Base-by-base conservation (phyloP, 306 rosid genomes). In the Castanopsis chinensis region DNA sequence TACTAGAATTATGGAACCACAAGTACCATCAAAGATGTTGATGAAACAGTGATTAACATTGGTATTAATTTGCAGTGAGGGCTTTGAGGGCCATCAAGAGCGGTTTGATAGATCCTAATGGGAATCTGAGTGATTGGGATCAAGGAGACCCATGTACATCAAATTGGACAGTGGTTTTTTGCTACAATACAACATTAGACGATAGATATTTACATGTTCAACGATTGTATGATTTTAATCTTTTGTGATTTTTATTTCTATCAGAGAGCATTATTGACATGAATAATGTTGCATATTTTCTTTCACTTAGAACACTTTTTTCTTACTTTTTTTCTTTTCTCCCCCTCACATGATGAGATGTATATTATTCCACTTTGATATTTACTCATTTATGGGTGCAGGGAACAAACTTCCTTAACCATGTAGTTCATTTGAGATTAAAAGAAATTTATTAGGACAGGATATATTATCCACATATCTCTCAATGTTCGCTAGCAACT, bases 181-280 rank as follows among this genome's bases (percentile, higher is more conserved):
- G 92, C 92, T 77, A 32, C 85, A 83, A 77, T 65, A 54, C 2
- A 15, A 15, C 82, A 32, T 53, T 79, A 6, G 67, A 64, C 35
- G 92, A 84, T 81, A 86, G 79, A 75, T 74, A 79, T 88, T 87
- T 74, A 6, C 92, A 86, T 75, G 90, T 88, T 80, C 3, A n/a
- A 69, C 77, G 59, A 74, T 56, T 88, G 92, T 88, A 88, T 43
- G 81, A 6, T 75, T 74, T 78, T 68, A 11, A 30, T 28, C 72
- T 30, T 73, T 74, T 13, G 1, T 65, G n/a, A 51, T 28, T 71
- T 59, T 81, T 33, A 13, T 67, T 43, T 19, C 5, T 33, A n/a
- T 3, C 17, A 43, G 41, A 68, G 9, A 68, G 1, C 56, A 56
- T 74, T 4, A 49, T 68, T 15, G 17, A 78, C 30, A 61, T 4